Evolutionary conservation across 306 rosid genomes (phyloP).

Genomic region (Castanea crenata): DNA sequence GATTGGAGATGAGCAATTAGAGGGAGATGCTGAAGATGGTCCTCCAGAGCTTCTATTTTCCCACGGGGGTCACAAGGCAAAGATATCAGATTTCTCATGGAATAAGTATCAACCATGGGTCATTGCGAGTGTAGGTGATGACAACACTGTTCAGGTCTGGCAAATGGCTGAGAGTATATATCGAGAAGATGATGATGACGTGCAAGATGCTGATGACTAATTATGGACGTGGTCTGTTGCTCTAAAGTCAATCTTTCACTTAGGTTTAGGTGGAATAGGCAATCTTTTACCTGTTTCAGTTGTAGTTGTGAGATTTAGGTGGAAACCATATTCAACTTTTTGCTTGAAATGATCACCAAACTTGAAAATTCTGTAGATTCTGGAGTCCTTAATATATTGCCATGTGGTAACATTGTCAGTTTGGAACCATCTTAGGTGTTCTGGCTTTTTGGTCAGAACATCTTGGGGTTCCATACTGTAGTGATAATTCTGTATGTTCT

Average conservation of each 20-base stretch:
- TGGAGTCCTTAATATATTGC: neutral
- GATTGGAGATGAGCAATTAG: constrained; percentile 83
- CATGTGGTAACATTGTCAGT: neutral
- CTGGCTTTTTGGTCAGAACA: no score
- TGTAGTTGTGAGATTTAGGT: neutral
- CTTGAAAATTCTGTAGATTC: neutral
- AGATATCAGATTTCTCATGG: constrained; percentile 94
- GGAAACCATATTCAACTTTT: neutral
- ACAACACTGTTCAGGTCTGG: constrained; percentile 87
- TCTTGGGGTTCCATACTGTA: no score
- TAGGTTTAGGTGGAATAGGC: neutral
- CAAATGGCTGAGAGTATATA: constrained; percentile 76
- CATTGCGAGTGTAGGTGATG: constrained; percentile 88
- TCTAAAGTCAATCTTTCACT: neutral
- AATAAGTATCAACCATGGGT: constrained; percentile 75
- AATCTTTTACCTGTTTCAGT: neutral
- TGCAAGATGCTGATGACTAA: constrained; percentile 23
- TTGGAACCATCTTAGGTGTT: neutral
- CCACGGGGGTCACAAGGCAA: constrained; percentile 88
- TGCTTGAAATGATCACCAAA: neutral
- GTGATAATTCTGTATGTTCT: neutral
- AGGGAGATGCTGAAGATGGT: constrained; percentile 84
- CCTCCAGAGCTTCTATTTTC: constrained; percentile 89
- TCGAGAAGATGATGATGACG: constrained; percentile 41
- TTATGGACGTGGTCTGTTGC: neutral